Base-by-base conservation (phyloP, 73 alveolate species). In the Symbiodinium pilosum region DNA sequence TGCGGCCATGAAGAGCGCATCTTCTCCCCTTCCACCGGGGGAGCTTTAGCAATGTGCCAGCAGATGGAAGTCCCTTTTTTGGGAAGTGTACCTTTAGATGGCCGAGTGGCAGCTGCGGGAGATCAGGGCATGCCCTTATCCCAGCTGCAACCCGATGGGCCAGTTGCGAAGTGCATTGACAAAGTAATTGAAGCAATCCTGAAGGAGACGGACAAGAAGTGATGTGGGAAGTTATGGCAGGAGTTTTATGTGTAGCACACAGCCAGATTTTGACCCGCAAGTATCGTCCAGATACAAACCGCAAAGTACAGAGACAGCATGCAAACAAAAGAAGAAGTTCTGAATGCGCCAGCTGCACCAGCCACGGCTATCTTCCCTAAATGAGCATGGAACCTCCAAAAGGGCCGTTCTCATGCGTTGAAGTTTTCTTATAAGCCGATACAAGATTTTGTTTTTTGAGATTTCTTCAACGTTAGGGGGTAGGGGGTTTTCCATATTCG, bases 41-140 rank as follows among this genome's bases (percentile, higher is more conserved):
- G 98, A 2, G 98, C 98, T 5, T 0, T 36, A 68, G 98, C 97
- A 24, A 91, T 91, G 97, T 91, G 97, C 41, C 97, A 91, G 43
- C 97, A 91, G 81, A 91, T 91, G 97, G 97, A 91, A 40, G 98
- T 93, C 44, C 98, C 98, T 24, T 93, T 34, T 85, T 71, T 93
- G 38, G 98, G 98, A 68, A 36, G 71, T 11, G 98, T 93, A 68
- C 98, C 98, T 12, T 36, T 93, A 64, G 98, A 93, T 20, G 98
- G 98, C 47, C 98, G 98, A 5, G 98, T 93, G 68, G 98, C 98
- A 14, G 92, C 91, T 36, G 98, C 98, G 0, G 98, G 98, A 43
- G 98, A 93, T n/a, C 85, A 43, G 34, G 98, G 98, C 1, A 75
- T 93, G 91, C 98, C 98, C 12, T n/a, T 93, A 38, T n/a, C 98